phyloP scores from a whole-genome alignment of 1,284 basidiomycete genomes.

The Ceratobasidium sp. region DNA sequence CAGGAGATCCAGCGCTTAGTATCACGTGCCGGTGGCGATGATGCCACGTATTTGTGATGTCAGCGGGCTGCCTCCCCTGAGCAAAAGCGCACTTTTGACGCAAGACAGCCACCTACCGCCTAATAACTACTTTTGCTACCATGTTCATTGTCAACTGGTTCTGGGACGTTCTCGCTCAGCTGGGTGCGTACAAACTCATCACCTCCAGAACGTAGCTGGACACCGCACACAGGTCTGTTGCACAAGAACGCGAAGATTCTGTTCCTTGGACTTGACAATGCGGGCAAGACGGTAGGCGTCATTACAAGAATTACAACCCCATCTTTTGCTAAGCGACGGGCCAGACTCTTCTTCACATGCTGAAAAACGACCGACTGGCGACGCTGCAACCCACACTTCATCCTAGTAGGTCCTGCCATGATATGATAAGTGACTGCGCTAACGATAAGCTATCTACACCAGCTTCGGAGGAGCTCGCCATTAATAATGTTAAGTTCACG shows the following conservation, averaged over 20 bases:
- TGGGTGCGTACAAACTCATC: slow-evolving; percentile 64
- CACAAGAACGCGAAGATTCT: slow-evolving; percentile 99
- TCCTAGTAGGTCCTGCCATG: slow-evolving; percentile 73
- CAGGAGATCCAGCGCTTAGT: not conserved
- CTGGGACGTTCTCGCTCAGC: slow-evolving; percentile 90
- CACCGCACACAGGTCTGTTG: slow-evolving; percentile 71
- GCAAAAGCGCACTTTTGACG: slow-evolving; percentile 16
- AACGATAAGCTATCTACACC: slow-evolving; percentile 25
- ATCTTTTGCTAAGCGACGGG: not conserved
- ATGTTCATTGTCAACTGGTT: slow-evolving; percentile 96
- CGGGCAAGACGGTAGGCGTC: slow-evolving; percentile 91
- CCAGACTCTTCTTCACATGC: slow-evolving; percentile 97
- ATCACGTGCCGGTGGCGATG: slow-evolving; percentile 33
- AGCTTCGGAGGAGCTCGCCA: slow-evolving; percentile 99
- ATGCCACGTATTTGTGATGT: slow-evolving; percentile 38
- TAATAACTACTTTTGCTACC: slow-evolving; percentile 23
- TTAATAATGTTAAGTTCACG: slow-evolving; percentile 98
- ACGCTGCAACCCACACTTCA: slow-evolving; percentile 98
- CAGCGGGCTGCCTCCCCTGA: slow-evolving; percentile 33
- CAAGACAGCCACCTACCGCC: slow-evolving; percentile 31
- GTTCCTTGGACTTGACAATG: slow-evolving; percentile 98
- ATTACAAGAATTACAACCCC: not conserved
- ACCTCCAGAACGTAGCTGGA: not conserved
- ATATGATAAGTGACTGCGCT: not conserved
- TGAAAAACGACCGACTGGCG: slow-evolving; percentile 98